Evolutionary conservation across 805 yeast species (phyloP).

Genomic region (Yamadazyma phyllophila): DNA sequence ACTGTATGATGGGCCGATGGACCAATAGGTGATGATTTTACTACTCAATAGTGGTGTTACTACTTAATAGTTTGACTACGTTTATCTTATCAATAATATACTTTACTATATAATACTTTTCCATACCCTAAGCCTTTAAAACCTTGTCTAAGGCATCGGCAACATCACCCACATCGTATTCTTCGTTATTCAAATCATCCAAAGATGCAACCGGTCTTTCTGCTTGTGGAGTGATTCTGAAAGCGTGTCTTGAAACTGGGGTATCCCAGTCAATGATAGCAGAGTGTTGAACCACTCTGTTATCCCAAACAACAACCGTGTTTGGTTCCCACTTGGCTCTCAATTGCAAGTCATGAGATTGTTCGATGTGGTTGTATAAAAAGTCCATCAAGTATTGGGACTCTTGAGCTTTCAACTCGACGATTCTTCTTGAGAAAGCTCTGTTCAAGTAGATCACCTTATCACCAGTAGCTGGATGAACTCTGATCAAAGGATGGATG

Average conservation of each 20-base stretch:
- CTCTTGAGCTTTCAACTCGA: constrained; percentile 73
- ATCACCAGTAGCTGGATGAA: constrained; percentile 68
- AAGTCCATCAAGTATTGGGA: constrained; percentile 58
- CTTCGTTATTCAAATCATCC: constrained; percentile 38
- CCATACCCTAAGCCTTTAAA: background rate
- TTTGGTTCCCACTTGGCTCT: constrained; percentile 71
- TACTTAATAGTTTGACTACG: too few relatives aligned
- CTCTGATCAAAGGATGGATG: constrained; percentile 68
- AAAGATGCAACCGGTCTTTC: constrained; percentile 61
- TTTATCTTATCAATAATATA: background rate
- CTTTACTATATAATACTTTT: background rate
- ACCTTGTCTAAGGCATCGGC: constrained; percentile 22
- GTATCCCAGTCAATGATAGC: constrained; percentile 72
- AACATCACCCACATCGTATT: constrained; percentile 30
- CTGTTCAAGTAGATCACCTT: constrained; percentile 58
- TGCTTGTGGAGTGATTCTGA: constrained; percentile 68
- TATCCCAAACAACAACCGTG: constrained; percentile 77
- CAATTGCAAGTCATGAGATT: constrained; percentile 59
- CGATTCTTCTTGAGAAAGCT: constrained; percentile 62
- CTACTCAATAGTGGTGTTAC: too few relatives aligned
- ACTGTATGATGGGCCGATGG: background rate
- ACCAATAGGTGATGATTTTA: too few relatives aligned
- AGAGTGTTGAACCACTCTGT: constrained; percentile 66
- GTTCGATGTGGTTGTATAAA: constrained; percentile 51
- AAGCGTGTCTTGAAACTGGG: constrained; percentile 67